phyloP scores from a whole-genome alignment of 768 basidiomycete species.

The Piloderma croceum region DNA sequence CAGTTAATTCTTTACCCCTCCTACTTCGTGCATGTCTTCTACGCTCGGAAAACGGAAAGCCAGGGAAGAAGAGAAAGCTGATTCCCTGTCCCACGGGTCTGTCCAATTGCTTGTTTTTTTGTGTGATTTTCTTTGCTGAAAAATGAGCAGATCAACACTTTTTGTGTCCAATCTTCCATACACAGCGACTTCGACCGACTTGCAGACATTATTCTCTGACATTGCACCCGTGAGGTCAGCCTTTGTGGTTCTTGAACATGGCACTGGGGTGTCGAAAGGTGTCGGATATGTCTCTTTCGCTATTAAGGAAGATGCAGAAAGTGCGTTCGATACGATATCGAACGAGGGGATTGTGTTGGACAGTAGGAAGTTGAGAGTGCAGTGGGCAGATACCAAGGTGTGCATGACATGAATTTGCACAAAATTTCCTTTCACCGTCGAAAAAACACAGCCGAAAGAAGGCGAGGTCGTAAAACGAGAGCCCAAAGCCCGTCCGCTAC shows the following conservation, averaged over 20 bases:
- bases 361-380: conserved; percentile 64
- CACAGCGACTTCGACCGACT: conserved; percentile 82
- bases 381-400: conserved; percentile 82
- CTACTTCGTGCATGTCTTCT: conserved; percentile 1
- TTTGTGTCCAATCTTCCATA: conserved; percentile 94
- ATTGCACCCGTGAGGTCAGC: conserved; percentile 91
- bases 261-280: conserved; percentile 76
- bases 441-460: conserved; percentile 44
- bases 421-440: conserved; percentile 1
- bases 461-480: conserved; percentile 34
- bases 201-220: conserved; percentile 91
- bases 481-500: conserved; percentile 32
- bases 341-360: conserved; percentile 61
- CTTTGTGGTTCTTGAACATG: conserved; percentile 84
- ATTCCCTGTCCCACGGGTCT: conserved; percentile 17
- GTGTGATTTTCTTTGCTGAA: neutral
- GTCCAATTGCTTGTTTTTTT: neutral
- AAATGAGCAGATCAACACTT: conserved; percentile 60
- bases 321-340: conserved; percentile 58
- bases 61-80: conserved; percentile 12
- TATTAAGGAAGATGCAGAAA: conserved; percentile 80
- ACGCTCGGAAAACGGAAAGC: conserved; percentile 25
- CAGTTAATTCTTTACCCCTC: no score
- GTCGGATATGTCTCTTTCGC: conserved; percentile 96
- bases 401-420: conserved; percentile 9